Conservation (phyloP, 768 basidiomycete genomes). For the Ramaria rubella region DNA sequence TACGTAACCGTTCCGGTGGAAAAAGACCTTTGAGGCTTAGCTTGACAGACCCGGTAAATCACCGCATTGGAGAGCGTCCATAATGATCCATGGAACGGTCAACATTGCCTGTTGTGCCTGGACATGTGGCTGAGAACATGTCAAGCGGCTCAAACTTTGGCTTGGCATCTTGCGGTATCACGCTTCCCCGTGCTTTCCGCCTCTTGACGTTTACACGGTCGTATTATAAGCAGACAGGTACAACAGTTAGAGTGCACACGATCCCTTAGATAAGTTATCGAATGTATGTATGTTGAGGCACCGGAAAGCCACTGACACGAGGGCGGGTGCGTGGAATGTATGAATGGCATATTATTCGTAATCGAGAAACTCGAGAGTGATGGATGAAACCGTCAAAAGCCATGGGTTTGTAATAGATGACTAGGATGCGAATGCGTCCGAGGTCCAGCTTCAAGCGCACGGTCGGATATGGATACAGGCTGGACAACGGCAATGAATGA, state of each 20-base stretch:
- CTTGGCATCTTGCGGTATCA: not conserved
- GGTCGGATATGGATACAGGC: constrained; percentile 2
- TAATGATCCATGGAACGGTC: no score
- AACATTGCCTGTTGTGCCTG: no score
- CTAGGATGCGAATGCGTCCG: not conserved
- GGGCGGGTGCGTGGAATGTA: no score
- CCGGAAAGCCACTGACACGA: not conserved
- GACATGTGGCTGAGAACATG: no score
- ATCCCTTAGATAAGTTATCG: not conserved
- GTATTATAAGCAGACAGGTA: not conserved
- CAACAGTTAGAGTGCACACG: not conserved
- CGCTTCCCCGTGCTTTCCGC: not conserved
- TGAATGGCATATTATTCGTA: not conserved
- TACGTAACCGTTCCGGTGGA: no score
- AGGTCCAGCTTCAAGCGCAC: not conserved
- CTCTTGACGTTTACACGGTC: not conserved
- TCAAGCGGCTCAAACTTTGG: no score
- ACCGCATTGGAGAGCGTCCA: no score
- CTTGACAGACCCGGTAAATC: no score
- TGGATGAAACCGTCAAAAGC: not conserved
- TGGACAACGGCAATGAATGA: not conserved
- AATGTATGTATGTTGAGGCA: not conserved
- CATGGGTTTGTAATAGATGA: not conserved
- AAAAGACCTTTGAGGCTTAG: no score
- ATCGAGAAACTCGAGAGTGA: not conserved